A percentile compares a stretch with the other conserved stretches of the same genome.
Conservation (phyloP, 306 rosid genomes). For the Lagenaria siceraria region DNA sequence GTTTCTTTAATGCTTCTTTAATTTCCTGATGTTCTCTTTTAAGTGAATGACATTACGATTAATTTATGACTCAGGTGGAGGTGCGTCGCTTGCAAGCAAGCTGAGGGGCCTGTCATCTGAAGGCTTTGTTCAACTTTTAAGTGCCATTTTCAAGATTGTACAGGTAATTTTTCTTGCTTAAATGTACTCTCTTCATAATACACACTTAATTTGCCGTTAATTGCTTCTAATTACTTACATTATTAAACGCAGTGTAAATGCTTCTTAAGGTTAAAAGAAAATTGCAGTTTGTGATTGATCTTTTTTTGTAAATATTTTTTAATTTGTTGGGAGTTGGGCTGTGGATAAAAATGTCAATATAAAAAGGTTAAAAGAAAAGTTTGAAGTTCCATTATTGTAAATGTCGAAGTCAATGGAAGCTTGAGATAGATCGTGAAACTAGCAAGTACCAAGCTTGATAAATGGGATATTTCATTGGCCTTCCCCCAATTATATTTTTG, state of each 20-base stretch:
- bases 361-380: background rate
- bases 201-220: background rate
- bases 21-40: background rate
- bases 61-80: conserved; percentile 57
- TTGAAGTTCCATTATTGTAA: background rate
- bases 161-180: conserved; percentile 71
- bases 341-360: background rate
- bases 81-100: conserved; percentile 98
- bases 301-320: background rate
- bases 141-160: conserved; percentile 79
- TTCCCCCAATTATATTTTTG: background rate
- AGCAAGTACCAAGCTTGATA: background rate
- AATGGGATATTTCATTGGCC: background rate
- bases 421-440: background rate
- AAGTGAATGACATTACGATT: conserved; percentile 1
- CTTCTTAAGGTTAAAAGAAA: background rate
- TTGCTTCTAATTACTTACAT: background rate
- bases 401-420: background rate
- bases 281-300: background rate
- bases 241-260: background rate
- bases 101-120: conserved; percentile 86
- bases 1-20: conserved; percentile 5
- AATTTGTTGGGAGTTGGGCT: background rate
- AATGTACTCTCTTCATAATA: background rate
- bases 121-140: conserved; percentile 89